phyloP scores from a whole-genome alignment of 441 rosid species.

The Gossypium davidsonii region DNA sequence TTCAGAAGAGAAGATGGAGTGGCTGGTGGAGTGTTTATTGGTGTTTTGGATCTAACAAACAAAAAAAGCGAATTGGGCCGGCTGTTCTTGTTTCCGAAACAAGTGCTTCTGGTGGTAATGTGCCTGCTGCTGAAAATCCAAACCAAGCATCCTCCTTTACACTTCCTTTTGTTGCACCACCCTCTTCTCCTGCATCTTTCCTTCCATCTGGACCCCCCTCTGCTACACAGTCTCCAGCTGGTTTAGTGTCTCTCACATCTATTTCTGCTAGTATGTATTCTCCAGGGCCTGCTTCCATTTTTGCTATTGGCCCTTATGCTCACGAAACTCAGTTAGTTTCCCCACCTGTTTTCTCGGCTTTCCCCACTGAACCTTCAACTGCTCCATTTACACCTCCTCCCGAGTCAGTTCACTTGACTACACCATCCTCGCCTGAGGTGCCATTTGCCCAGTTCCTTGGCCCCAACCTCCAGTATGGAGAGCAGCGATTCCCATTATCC shows the following conservation, averaged over 20 bases:
- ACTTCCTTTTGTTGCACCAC: conserved; percentile 86
- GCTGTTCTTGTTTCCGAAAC: conserved; percentile 59
- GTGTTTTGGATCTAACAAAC: conserved; percentile 70
- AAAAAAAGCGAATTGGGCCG: conserved; percentile 61
- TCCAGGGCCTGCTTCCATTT: conserved; percentile 72
- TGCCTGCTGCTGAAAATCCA: conserved; percentile 29
- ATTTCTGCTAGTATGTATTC: conserved; percentile 59
- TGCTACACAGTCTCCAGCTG: conserved; percentile 72
- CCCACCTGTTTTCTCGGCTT: conserved; percentile 86
- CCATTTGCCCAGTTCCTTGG: conserved; percentile 86
- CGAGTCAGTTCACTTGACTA: conserved; percentile 69
- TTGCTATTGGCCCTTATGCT: conserved; percentile 92
- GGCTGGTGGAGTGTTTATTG: conserved; percentile 50
- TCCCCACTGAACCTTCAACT: conserved; percentile 92
- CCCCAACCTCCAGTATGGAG: conserved; percentile 35
- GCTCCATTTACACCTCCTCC: conserved; percentile 91
- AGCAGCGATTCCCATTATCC: conserved; percentile 42
- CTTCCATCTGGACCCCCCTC: conserved; percentile 89
- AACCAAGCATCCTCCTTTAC: conserved; percentile 34
- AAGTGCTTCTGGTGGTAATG: conserved; percentile 26
- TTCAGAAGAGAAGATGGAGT: conserved; percentile 74
- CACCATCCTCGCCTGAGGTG: conserved; percentile 93
- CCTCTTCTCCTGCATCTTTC: conserved; percentile 94
- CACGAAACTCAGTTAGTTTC: conserved; percentile 87
- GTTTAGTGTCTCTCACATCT: conserved; percentile 53